A percentile compares a stretch with the other conserved stretches of the same genome.
These are phyloP conservation scores for Cladorrhinum sp. DNA, from an alignment of 2,329 filamentous ascomycete species.

Conservation along the genomic window DNA sequence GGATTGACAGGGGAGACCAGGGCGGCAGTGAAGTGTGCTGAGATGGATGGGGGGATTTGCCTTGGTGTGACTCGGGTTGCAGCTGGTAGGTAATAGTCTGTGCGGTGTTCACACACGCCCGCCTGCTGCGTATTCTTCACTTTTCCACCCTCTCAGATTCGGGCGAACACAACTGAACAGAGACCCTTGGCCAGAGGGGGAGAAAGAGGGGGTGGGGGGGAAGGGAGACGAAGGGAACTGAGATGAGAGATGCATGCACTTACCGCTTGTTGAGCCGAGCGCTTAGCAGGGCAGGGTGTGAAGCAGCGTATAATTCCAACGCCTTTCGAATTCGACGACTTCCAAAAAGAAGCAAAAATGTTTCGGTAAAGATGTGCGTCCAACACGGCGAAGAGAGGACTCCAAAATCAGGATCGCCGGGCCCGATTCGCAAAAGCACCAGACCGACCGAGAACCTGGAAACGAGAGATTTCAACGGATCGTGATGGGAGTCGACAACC, in stretches of 20 bases:
- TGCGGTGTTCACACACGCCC: constrained; percentile 1
- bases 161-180: neutral
- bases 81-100: constrained; percentile 18
- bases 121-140: neutral
- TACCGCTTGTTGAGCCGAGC: constrained; percentile 17
- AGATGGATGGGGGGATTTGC: constrained; percentile 30
- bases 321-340: neutral
- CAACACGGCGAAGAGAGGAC: neutral
- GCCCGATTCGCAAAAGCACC: constrained; percentile 17
- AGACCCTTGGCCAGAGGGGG: neutral
- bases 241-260: constrained; percentile 15
- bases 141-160: neutral
- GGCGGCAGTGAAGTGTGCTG: constrained; percentile 33
- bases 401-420: neutral
- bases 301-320: neutral
- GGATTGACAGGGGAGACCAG: constrained; percentile 27
- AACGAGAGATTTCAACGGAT: constrained; percentile 15
- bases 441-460: constrained; percentile 7
- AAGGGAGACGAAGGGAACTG: neutral
- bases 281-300: constrained; percentile 11
- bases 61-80: constrained; percentile 31
- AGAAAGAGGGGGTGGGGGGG: neutral
- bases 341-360: neutral
- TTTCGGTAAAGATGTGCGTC: too few species aligned
- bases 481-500: constrained; percentile 25